phyloP scores from a whole-genome alignment of 768 basidiomycete species.

The Phylloporus scabripes region DNA sequence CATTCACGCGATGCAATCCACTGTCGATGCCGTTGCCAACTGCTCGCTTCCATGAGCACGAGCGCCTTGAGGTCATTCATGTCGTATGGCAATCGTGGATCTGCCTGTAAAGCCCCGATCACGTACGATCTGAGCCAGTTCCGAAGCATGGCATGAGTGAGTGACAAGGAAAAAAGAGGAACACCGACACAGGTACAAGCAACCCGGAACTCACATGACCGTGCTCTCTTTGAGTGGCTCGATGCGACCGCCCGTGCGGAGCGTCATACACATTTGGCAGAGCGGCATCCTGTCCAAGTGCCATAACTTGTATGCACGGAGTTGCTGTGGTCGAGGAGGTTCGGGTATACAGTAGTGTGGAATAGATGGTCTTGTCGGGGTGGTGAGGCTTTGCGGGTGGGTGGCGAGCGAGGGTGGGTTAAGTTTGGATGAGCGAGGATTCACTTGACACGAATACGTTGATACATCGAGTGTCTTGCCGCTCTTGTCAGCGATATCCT shows the following conservation, averaged over 20 bases:
- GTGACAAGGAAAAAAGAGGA: neutral
- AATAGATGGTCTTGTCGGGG: neutral
- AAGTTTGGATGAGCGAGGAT: constrained; percentile 6
- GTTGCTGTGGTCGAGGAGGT: constrained; percentile 33
- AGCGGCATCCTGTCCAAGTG: constrained; percentile 32
- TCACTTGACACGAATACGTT: constrained; percentile 27
- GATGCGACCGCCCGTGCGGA: constrained; percentile 27
- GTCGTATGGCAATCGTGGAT: constrained; percentile 34
- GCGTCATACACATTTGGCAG: constrained; percentile 34
- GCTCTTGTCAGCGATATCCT: constrained; percentile 26
- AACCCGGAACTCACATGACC: constrained; percentile 36
- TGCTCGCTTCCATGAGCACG: constrained; percentile 36
- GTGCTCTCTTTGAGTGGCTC: constrained; percentile 43
- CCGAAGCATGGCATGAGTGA: neutral
- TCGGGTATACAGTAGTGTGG: constrained; percentile 25
- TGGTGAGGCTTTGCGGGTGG: neutral
- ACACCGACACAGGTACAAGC: too few relatives aligned
- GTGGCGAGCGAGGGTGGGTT: neutral
- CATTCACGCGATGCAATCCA: constrained; percentile 31
- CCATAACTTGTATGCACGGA: constrained; percentile 45
- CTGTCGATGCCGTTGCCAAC: constrained; percentile 38
- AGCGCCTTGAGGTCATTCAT: constrained; percentile 32
- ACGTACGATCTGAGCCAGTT: constrained; percentile 36
- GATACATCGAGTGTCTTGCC: constrained; percentile 14
- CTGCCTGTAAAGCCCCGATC: constrained; percentile 36